phyloP scores from a whole-genome alignment of 192 early-diverging fungal species.

The Coemansia sp. region DNA sequence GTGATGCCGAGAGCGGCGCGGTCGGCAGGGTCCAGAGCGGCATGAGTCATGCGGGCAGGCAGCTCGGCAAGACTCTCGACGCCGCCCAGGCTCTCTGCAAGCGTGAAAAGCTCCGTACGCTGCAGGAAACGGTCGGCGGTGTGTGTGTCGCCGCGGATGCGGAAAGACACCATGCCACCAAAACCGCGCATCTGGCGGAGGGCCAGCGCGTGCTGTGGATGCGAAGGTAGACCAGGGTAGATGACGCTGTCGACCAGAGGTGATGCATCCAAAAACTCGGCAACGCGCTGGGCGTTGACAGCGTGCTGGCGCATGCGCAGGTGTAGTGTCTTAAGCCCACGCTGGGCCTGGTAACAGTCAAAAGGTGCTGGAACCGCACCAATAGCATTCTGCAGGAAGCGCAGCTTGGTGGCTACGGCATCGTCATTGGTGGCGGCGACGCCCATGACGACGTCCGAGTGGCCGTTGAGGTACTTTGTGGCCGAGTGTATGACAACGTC shows the following conservation, averaged over 20 bases:
- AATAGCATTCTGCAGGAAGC: constrained; percentile 96
- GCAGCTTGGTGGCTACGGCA: constrained; percentile 69
- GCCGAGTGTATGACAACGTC: constrained; percentile 97
- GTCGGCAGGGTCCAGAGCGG: constrained; percentile 81
- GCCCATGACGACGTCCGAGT: constrained; percentile 98
- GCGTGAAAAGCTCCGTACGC: constrained; percentile 76
- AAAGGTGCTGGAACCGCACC: constrained; percentile 95
- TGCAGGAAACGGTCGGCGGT: constrained; percentile 84
- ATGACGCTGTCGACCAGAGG: constrained; percentile 80
- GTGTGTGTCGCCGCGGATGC: constrained; percentile 77
- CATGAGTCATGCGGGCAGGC: constrained; percentile 96
- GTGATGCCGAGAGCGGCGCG: constrained; percentile 83
- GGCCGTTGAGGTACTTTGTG: constrained; percentile 98
- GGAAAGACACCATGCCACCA: constrained; percentile 96
- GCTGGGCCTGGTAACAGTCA: constrained; percentile 92
- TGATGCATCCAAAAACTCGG: constrained; percentile 70
- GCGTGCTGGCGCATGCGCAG: constrained; percentile 92
- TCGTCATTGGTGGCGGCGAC: constrained; percentile 80
- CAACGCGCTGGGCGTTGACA: constrained; percentile 78
- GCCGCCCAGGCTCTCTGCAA: constrained; percentile 96
- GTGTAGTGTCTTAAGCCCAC: constrained; percentile 94
- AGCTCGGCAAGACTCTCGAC: constrained; percentile 94
- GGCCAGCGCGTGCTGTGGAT: constrained; percentile 91
- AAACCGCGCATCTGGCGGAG: constrained; percentile 86
- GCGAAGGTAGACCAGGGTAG: constrained; percentile 88